Conservation (phyloP, 306 rosid genomes). For the Castanopsis chinensis region DNA sequence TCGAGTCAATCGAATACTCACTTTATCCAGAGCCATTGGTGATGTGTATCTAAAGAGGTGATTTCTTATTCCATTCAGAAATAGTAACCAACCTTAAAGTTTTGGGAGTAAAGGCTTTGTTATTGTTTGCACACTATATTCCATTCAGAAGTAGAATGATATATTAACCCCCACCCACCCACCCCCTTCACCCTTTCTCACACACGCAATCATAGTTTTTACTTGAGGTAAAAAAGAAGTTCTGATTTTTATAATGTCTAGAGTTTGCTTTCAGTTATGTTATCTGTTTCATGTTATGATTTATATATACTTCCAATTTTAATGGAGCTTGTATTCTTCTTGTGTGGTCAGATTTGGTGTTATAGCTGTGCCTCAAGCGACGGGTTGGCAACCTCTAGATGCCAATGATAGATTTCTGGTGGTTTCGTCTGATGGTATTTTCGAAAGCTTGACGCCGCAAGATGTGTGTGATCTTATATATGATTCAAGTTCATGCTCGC, state of each 20-base stretch:
- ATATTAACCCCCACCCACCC: background rate
- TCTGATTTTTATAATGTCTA: background rate
- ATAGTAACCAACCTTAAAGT: too few relatives aligned
- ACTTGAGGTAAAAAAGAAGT: background rate
- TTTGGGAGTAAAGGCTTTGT: too few relatives aligned
- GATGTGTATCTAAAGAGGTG: slow-evolving; percentile 7
- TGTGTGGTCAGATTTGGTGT: slow-evolving; percentile 4
- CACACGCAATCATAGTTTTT: too few relatives aligned
- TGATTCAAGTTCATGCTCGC: background rate
- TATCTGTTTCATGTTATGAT: background rate
- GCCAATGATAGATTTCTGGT: background rate
- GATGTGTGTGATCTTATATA: background rate
- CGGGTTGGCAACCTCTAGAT: background rate
- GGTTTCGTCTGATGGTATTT: background rate
- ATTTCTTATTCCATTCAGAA: background rate
- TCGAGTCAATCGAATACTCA: background rate
- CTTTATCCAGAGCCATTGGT: slow-evolving; percentile 1
- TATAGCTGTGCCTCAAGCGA: slow-evolving; percentile 6
- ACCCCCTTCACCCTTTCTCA: too few relatives aligned
- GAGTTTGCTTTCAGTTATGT: background rate
- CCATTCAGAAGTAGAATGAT: background rate
- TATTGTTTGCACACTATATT: background rate
- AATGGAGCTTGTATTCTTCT: background rate
- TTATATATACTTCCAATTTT: background rate
- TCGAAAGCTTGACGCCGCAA: slow-evolving; percentile 8